These are phyloP conservation scores for Penicillium decumbens DNA, from an alignment of 2,329 filamentous ascomycete species.

Conservation along the genomic window DNA sequence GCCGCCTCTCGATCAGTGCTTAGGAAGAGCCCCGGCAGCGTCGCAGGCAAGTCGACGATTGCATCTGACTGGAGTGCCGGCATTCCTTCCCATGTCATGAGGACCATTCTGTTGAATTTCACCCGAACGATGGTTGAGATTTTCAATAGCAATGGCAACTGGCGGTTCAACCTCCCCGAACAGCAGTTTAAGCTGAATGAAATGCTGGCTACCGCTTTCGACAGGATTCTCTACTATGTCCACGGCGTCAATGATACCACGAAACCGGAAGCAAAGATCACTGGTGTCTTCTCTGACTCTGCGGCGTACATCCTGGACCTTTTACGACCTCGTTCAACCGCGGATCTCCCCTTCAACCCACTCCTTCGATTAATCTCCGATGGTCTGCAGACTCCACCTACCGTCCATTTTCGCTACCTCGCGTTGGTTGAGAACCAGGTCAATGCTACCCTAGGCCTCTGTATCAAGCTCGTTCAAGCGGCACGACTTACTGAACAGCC, in stretches of 20 bases:
- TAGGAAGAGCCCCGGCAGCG: slow-evolving; percentile 36
- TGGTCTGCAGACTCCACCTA: slow-evolving; percentile 58
- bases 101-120: slow-evolving; percentile 66
- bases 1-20: slow-evolving; percentile 55
- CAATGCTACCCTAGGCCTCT: slow-evolving; percentile 60
- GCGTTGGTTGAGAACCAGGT: slow-evolving; percentile 60
- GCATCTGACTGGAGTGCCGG: slow-evolving; percentile 57
- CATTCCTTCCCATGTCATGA: slow-evolving; percentile 72
- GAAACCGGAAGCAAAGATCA: slow-evolving; percentile 49
- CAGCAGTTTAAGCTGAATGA: slow-evolving; percentile 66
- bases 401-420: slow-evolving; percentile 55
- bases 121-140: slow-evolving; percentile 73
- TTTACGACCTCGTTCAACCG: slow-evolving; percentile 66
- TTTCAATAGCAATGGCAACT: slow-evolving; percentile 78
- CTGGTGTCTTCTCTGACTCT: slow-evolving; percentile 63
- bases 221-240: slow-evolving; percentile 65
- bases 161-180: slow-evolving; percentile 69
- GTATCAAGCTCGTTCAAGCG: slow-evolving; percentile 65
- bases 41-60: slow-evolving; percentile 29
- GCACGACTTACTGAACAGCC: slow-evolving; percentile 61
- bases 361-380: slow-evolving; percentile 66
- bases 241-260: slow-evolving; percentile 67
- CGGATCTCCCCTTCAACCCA: slow-evolving; percentile 70
- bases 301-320: slow-evolving; percentile 72
- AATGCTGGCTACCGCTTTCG: slow-evolving; percentile 64